Conservation (phyloP, 805 yeast species). For the Candida ovalis region DNA sequence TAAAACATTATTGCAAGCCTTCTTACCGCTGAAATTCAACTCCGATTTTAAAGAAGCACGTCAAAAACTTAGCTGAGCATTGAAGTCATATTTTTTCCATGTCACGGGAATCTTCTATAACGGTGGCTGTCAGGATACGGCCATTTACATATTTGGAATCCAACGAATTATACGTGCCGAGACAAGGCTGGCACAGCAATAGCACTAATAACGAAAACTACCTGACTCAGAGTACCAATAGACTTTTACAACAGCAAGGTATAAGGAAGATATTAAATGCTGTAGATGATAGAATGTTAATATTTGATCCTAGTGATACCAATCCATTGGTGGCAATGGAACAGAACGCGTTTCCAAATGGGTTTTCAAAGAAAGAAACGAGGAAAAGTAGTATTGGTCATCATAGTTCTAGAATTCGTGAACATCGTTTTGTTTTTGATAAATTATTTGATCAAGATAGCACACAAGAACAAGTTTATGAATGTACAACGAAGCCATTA, state of each 20-base stretch:
- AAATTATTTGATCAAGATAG: constrained; percentile 64
- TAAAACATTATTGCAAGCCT: too few species aligned
- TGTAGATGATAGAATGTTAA: constrained; percentile 80
- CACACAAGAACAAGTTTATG: constrained; percentile 64
- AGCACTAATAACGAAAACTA: constrained; percentile 27
- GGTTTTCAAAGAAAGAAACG: constrained; percentile 8
- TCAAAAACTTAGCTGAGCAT: too few species aligned
- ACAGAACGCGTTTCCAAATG: constrained; percentile 21
- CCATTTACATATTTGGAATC: constrained; percentile 69
- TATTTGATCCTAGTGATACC: constrained; percentile 79
- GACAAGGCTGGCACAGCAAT: not conserved
- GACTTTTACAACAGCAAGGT: constrained; percentile 32
- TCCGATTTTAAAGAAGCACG: too few species aligned
- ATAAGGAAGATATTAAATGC: constrained; percentile 70
- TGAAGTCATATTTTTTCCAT: constrained; percentile 1
- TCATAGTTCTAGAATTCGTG: constrained; percentile 50
- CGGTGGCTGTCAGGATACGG: constrained; percentile 77
- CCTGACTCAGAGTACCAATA: constrained; percentile 22
- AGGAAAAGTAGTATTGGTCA: constrained; percentile 19
- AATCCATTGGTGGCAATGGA: constrained; percentile 58
- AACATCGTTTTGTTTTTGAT: constrained; percentile 81
- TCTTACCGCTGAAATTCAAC: too few species aligned
- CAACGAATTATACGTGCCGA: constrained; percentile 4
- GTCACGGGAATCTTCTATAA: constrained; percentile 50
- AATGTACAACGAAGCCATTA: constrained; percentile 64